phyloP scores from a whole-genome alignment of 1,139 yeast genomes.

The Kurtzmaniella quercitrusa region DNA sequence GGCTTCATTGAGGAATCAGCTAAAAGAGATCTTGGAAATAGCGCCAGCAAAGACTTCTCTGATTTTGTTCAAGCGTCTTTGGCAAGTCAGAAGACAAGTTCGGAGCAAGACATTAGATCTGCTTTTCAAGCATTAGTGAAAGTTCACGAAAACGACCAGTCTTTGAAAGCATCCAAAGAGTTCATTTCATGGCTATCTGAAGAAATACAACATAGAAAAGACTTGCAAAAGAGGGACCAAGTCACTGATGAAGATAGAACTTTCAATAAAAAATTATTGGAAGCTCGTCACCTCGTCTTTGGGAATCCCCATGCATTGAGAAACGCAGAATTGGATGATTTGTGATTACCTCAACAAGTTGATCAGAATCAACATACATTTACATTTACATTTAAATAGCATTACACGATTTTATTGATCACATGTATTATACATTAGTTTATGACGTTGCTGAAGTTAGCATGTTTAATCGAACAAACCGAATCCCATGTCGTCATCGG shows the following conservation, averaged over 20 bases:
- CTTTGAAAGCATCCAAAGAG: conserved; percentile 23
- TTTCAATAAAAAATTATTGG: conserved; percentile 45
- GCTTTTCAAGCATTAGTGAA: conserved; percentile 43
- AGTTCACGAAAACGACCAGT: conserved; percentile 23
- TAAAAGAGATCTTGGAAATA: conserved; percentile 18
- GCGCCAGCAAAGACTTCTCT: conserved; percentile 26
- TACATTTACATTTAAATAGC: conserved; percentile 1
- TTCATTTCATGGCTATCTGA: conserved; percentile 63
- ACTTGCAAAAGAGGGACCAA: conserved; percentile 24
- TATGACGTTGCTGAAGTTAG: conserved; percentile 3
- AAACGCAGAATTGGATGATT: conserved; percentile 53
- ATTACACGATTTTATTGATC: not conserved
- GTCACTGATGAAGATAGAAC: conserved; percentile 25
- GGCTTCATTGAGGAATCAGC: conserved; percentile 16
- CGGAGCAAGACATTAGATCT: conserved; percentile 37
- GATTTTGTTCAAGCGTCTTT: conserved; percentile 28
- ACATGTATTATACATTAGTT: conserved; percentile 4
- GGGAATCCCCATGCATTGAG: conserved; percentile 76
- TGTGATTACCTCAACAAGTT: conserved; percentile 21
- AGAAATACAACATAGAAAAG: conserved; percentile 39
- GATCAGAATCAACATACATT: not conserved
- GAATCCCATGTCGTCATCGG: conserved; percentile 52
- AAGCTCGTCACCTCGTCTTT: conserved; percentile 65
- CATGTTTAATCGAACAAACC: conserved; percentile 47
- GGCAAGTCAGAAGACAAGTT: conserved; percentile 16